Percentiles rank a stretch among this genome's conserved stretches.
Conservation (phyloP, 306 rosid genomes). For the Cucurbita maxima region DNA sequence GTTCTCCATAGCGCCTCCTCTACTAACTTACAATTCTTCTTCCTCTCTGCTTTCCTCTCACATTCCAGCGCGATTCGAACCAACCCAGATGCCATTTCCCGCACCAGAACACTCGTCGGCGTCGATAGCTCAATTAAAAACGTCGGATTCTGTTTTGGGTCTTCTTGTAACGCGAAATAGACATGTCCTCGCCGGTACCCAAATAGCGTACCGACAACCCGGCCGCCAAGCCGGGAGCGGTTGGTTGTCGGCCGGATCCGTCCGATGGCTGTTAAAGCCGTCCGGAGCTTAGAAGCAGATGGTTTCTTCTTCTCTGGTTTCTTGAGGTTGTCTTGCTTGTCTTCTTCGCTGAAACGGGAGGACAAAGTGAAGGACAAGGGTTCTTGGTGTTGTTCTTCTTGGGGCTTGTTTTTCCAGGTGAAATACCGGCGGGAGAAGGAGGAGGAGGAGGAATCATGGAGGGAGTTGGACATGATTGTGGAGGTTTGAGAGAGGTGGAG, state of each 20-base stretch:
- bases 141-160: constrained; percentile 4
- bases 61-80: constrained; percentile 40
- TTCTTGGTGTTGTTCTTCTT: constrained; percentile 22
- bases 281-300: constrained; percentile 32
- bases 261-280: constrained; percentile 28
- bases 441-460: constrained; percentile 52
- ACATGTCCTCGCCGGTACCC: background rate
- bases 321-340: background rate
- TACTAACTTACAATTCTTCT: constrained; percentile 13
- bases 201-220: constrained; percentile 5
- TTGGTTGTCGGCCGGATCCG: background rate
- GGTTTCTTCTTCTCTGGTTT: background rate
- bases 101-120: constrained; percentile 2
- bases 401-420: constrained; percentile 58
- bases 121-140: constrained; percentile 6
- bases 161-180: constrained; percentile 6
- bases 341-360: constrained; percentile 23
- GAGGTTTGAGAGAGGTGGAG: background rate
- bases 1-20: constrained; percentile 61
- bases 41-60: constrained; percentile 30
- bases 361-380: constrained; percentile 26
- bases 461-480: constrained; percentile 45
- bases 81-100: constrained; percentile 10
- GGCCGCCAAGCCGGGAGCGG: background rate
- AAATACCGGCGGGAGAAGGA: constrained; percentile 76